A percentile compares a stretch with the other conserved stretches of the same genome.
Evolutionary conservation across 371 early-diverging fungal species (phyloP).

Genomic region (Blakeslea trispora): DNA sequence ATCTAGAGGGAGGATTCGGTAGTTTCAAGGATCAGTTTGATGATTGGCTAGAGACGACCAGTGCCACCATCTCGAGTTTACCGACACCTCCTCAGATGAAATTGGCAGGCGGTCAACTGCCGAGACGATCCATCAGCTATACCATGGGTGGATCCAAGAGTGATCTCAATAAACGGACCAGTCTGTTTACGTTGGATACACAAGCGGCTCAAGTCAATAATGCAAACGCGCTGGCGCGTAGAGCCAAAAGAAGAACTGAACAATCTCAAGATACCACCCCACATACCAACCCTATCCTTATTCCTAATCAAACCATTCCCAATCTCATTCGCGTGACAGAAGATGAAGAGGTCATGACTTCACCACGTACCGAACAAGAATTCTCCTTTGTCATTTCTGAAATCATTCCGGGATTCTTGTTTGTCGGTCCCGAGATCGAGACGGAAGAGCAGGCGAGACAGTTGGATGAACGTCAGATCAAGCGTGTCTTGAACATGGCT

Average conservation of each 20-base stretch:
- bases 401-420: constrained; percentile 61
- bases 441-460: constrained; percentile 52
- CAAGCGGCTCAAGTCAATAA: constrained; percentile 51
- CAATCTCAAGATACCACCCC: constrained; percentile 8
- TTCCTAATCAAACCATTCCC: neutral
- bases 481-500: constrained; percentile 65
- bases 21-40: constrained; percentile 26
- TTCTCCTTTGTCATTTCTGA: constrained; percentile 60
- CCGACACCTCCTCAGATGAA: neutral
- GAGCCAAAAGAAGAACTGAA: constrained; percentile 39
- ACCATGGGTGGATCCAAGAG: constrained; percentile 37
- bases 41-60: constrained; percentile 10
- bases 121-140: constrained; percentile 49
- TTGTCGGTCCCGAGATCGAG: constrained; percentile 63
- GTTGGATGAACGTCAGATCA: constrained; percentile 45
- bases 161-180: constrained; percentile 39
- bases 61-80: neutral
- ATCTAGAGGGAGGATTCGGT: constrained; percentile 40
- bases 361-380: constrained; percentile 43
- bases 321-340: constrained; percentile 33
- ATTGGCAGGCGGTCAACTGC: constrained; percentile 15
- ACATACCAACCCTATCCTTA: constrained; percentile 1
- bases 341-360: constrained; percentile 35
- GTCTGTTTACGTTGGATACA: constrained; percentile 53
- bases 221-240: constrained; percentile 51